Percentiles rank a stretch among this genome's conserved stretches.
phyloP scores from a whole-genome alignment of 345 rosid genomes.

The Eucalyptus decipiens region DNA sequence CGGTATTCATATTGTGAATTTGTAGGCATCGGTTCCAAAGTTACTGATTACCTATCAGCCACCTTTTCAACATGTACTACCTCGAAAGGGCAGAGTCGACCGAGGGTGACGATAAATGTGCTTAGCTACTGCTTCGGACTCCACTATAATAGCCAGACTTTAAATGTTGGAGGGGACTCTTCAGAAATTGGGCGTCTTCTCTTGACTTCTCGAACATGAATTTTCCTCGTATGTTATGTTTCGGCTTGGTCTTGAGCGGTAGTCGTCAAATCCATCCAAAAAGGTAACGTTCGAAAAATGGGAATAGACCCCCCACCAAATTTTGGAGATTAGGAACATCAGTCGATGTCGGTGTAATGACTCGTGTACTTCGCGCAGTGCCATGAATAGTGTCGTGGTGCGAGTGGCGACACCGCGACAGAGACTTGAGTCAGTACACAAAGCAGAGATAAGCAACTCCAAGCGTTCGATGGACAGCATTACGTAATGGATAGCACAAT shows the following conservation, averaged over 20 bases:
- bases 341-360: conserved; percentile 23
- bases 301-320: neutral
- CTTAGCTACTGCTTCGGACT: neutral
- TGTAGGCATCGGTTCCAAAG: too few relatives aligned
- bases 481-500: neutral
- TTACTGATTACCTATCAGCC: neutral
- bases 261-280: neutral
- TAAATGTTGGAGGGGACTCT: neutral
- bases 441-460: neutral
- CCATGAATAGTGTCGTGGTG: neutral
- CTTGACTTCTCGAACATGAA: neutral
- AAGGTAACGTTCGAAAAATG: neutral
- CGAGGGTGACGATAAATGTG: neutral
- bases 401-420: neutral
- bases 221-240: neutral
- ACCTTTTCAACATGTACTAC: neutral
- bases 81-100: neutral
- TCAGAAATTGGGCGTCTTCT: neutral
- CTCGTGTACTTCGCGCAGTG: neutral
- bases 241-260: neutral
- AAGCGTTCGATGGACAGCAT: neutral
- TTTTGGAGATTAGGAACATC: conserved; percentile 22
- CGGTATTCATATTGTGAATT: too few relatives aligned
- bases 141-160: neutral
- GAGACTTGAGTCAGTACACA: neutral